phyloP scores from a whole-genome alignment of 805 yeast species.

The Lipomyces oligophaga region DNA sequence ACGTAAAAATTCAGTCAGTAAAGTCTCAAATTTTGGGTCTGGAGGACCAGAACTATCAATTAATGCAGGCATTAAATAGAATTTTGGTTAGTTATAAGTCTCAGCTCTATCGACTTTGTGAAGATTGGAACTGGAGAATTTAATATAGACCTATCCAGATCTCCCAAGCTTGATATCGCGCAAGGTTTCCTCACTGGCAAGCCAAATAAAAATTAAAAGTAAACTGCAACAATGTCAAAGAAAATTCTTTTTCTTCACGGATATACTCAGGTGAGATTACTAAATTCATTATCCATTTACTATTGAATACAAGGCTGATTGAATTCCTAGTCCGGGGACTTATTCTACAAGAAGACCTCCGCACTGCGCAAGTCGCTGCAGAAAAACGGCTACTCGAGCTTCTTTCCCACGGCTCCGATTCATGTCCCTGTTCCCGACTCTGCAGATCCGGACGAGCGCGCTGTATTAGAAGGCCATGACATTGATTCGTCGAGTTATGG shows the following conservation, averaged over 20 bases:
- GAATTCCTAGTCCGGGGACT: slow-evolving; percentile 56
- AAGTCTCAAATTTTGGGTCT: not conserved
- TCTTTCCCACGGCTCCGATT: slow-evolving; percentile 80
- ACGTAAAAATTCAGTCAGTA: not conserved
- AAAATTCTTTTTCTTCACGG: slow-evolving; percentile 88
- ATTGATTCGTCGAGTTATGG: slow-evolving; percentile 40
- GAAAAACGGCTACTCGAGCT: slow-evolving; percentile 59
- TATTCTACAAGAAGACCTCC: slow-evolving; percentile 83
- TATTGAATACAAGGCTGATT: not conserved
- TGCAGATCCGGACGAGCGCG: slow-evolving; percentile 44
- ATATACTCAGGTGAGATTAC: slow-evolving; percentile 43
- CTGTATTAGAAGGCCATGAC: slow-evolving; percentile 46
- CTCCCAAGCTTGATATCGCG: no score
- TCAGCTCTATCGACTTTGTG: no score
- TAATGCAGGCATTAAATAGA: no score
- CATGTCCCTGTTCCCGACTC: slow-evolving; percentile 72
- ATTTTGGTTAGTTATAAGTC: no score
- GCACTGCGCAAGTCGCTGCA: slow-evolving; percentile 73
- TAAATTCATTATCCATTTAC: not conserved
- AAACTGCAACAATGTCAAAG: slow-evolving; percentile 19
- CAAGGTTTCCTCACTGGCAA: no score
- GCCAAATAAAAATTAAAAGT: no score
- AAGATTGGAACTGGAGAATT: no score
- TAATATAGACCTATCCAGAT: no score
- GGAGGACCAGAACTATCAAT: no score